These are phyloP conservation scores for Pascua guehoae DNA, from an alignment of 1,284 basidiomycete genomes.

Conservation along the genomic window DNA sequence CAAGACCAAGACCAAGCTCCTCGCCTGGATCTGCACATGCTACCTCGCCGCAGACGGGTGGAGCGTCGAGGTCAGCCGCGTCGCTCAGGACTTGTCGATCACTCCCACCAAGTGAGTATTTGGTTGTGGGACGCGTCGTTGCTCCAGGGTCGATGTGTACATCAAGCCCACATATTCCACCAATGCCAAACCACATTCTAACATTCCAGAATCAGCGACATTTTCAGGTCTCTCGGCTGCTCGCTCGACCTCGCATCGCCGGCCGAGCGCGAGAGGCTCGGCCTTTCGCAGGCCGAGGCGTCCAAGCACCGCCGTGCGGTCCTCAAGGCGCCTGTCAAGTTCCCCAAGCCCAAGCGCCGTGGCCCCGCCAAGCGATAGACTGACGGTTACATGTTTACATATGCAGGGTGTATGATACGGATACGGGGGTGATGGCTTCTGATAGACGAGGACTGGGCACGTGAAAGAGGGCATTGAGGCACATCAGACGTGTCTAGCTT, in stretches of 20 bases:
- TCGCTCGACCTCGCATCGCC: conserved; percentile 60
- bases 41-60: conserved; percentile 74
- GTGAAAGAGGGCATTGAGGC: too few relatives aligned
- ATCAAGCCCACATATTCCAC: too few relatives aligned
- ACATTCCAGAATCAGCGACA: conserved; percentile 37
- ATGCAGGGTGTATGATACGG: not conserved
- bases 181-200: not conserved
- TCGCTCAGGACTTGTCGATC: conserved; percentile 71
- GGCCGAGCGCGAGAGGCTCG: conserved; percentile 64
- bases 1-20: conserved; percentile 63
- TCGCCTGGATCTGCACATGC: conserved; percentile 73
- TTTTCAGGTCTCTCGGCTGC: conserved; percentile 60
- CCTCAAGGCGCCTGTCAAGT: conserved; percentile 68
- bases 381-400: not conserved
- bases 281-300: conserved; percentile 58
- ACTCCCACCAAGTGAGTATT: conserved; percentile 61
- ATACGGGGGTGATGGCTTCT: too few relatives aligned
- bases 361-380: conserved; percentile 42
- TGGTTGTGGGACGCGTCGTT: not conserved
- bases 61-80: conserved; percentile 61
- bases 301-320: conserved; percentile 64
- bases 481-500: too few relatives aligned
- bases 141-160: not conserved
- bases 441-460: too few relatives aligned
- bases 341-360: conserved; percentile 60